A percentile compares a stretch with the other conserved stretches of the same genome.
These are phyloP conservation scores for Sporopachydermia lactativora DNA, from an alignment of 805 yeast species.

Conservation along the genomic window DNA sequence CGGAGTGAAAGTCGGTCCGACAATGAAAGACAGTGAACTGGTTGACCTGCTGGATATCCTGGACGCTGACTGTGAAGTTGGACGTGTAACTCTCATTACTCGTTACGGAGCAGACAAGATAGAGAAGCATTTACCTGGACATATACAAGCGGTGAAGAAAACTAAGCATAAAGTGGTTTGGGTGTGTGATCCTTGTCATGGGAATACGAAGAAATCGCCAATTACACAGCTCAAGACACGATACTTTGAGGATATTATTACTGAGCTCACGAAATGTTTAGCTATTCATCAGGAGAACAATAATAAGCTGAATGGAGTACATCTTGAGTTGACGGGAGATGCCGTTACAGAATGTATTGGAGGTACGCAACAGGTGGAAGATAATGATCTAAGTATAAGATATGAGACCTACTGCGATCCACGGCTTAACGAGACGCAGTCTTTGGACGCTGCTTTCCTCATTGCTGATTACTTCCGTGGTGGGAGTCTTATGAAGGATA, in stretches of 20 bases:
- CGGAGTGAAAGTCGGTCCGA: slow-evolving; percentile 30
- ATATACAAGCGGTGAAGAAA: slow-evolving; percentile 22
- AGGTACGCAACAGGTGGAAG: slow-evolving; percentile 23
- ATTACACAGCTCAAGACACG: slow-evolving; percentile 25
- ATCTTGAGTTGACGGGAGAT: slow-evolving; percentile 28
- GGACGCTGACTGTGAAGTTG: slow-evolving; percentile 23
- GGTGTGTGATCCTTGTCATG: slow-evolving; percentile 32
- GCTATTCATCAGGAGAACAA: slow-evolving; percentile 20
- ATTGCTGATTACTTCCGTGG: slow-evolving; percentile 22
- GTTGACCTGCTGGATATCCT: slow-evolving; percentile 22
- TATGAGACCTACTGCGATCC: slow-evolving; percentile 31
- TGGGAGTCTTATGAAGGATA: slow-evolving; percentile 6
- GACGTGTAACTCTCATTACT: slow-evolving; percentile 26
- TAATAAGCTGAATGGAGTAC: slow-evolving; percentile 24
- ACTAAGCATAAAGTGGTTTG: slow-evolving; percentile 27
- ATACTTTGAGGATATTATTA: slow-evolving; percentile 27
- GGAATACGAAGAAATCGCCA: slow-evolving; percentile 26
- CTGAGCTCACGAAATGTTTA: slow-evolving; percentile 23
- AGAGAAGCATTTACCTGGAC: slow-evolving; percentile 21
- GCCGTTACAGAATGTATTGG: slow-evolving; percentile 30
- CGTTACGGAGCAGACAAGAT: slow-evolving; percentile 26
- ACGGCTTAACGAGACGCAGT: slow-evolving; percentile 23
- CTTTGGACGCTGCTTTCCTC: slow-evolving; percentile 27
- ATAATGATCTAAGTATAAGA: slow-evolving; percentile 23
- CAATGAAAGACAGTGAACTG: slow-evolving; percentile 24